Evolutionary conservation across 2,329 filamentous ascomycete species (phyloP), one percentile per base, ranked within the genome.

Genomic region (Zelopaecilomyces penicillatus): DNA sequence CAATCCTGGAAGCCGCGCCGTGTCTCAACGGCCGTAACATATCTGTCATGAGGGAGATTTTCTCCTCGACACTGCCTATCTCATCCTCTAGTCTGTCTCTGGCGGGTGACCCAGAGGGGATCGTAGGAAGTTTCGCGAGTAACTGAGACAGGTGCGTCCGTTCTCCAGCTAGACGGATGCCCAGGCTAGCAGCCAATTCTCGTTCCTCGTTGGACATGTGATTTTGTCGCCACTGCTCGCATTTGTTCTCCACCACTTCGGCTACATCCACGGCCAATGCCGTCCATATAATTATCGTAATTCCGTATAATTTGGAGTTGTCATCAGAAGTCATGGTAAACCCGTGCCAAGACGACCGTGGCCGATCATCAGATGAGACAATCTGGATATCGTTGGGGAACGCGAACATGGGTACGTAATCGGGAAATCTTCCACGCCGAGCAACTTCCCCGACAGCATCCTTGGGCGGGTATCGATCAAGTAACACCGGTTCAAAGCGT

Each of bases 341-440:
- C 40, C 93, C 93, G 66, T 98, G 93, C 93, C 93, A 98, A 27
- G 90, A 96, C n/a, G 93, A 91, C 50, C 89, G 78, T 1, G 93
- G 93, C 50, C 90, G 78, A 61, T 95, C 88, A 58, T 98, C 93
- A 1, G 90, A 90, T 1, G 93, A 96, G 7, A 97, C 87, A 42
- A 98, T 93, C 51, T 89, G 89, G 55, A 98, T 93, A 63, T 98
- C 93, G 65, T 97, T 96, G 38, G 93, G 93, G 57, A 97, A 98
- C 43, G 93, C 90, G 65, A 98, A 98, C 93, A 98, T 97, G 45
- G 93, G 93, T 12, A 98, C 88, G 58, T 96, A 98, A 61, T 98
- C 93, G 1, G 93, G 93, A 59, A 98, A 97, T 46, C 78, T 83
- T 43, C 88, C 89, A 58, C 93, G 78, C 57, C 85, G 77, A 54